These are phyloP conservation scores for Pilobolus umbonatus DNA, from an alignment of 192 early-diverging fungal genomes.

Conservation along the genomic window DNA sequence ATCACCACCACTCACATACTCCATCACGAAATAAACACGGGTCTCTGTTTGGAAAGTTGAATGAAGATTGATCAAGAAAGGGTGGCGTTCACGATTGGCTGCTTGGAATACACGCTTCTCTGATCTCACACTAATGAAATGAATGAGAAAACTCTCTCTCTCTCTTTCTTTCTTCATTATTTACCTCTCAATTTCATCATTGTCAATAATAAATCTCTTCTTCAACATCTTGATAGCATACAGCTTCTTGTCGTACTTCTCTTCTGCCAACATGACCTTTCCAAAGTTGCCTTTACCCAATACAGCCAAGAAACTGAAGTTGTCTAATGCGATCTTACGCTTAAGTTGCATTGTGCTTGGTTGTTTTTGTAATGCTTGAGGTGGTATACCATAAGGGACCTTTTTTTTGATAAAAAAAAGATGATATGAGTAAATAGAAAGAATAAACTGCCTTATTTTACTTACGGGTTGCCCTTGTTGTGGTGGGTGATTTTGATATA, in stretches of 20 bases:
- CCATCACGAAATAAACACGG: slow-evolving; percentile 96
- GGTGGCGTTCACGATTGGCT: slow-evolving; percentile 86
- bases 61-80: slow-evolving; percentile 95
- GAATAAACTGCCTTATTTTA: background rate
- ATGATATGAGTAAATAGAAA: background rate
- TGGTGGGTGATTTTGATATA: slow-evolving; percentile 1
- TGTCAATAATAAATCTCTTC: slow-evolving; percentile 96
- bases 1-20: slow-evolving; percentile 95
- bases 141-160: background rate
- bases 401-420: background rate
- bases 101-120: slow-evolving; percentile 92
- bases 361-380: slow-evolving; percentile 22
- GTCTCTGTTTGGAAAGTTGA: slow-evolving; percentile 93
- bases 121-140: slow-evolving; percentile 57
- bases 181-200: slow-evolving; percentile 90
- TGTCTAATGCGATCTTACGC: slow-evolving; percentile 77
- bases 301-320: slow-evolving; percentile 90
- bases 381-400: slow-evolving; percentile 18
- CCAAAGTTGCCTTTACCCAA: slow-evolving; percentile 98
- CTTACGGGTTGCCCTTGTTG: slow-evolving; percentile 5
- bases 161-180: slow-evolving; percentile 37
- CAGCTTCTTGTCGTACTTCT: slow-evolving; percentile 70
- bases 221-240: slow-evolving; percentile 98
- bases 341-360: background rate
- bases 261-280: slow-evolving; percentile 97